Evolutionary conservation across 1,284 basidiomycete species (phyloP).

Genomic region (Ustilago hordei): DNA sequence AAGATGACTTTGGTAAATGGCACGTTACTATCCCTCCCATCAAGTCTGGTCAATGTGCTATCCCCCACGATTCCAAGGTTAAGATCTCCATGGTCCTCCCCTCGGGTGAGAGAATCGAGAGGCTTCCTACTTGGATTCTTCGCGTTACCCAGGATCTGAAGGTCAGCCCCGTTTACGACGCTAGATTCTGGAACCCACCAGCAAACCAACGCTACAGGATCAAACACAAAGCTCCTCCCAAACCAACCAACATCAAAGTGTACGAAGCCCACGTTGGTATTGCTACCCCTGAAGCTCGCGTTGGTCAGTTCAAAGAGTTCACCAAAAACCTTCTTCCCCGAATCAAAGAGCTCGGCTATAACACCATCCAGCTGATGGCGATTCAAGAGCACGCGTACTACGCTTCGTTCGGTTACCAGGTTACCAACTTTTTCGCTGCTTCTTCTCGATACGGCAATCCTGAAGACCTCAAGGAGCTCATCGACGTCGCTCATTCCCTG

Average conservation of each 20-base stretch:
- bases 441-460: conserved; percentile 88
- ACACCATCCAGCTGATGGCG: conserved; percentile 85
- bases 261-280: conserved; percentile 99
- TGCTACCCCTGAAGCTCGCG: conserved; percentile 85
- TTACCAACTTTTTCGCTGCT: conserved; percentile 97
- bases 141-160: conserved; percentile 93
- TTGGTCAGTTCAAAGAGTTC: conserved; percentile 96
- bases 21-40: conserved; percentile 83
- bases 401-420: conserved; percentile 98
- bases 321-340: conserved; percentile 82
- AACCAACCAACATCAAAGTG: conserved; percentile 80
- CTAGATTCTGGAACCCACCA: conserved; percentile 98
- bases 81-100: conserved; percentile 78
- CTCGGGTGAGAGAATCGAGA: conserved; percentile 84
- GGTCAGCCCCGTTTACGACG: conserved; percentile 92
- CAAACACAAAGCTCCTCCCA: conserved; percentile 80
- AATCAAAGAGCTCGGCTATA: conserved; percentile 92
- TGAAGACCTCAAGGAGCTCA: conserved; percentile 92
- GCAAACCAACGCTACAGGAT: conserved; percentile 79
- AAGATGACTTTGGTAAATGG: conserved; percentile 92
- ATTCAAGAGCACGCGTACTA: conserved; percentile 99
- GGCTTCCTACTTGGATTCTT: conserved; percentile 91
- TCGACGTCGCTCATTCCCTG: conserved; percentile 93
- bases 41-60: conserved; percentile 75
- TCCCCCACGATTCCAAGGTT: conserved; percentile 92